Conservation (phyloP, 2,329 filamentous ascomycete genomes). For the Stromatinia cepivora region DNA sequence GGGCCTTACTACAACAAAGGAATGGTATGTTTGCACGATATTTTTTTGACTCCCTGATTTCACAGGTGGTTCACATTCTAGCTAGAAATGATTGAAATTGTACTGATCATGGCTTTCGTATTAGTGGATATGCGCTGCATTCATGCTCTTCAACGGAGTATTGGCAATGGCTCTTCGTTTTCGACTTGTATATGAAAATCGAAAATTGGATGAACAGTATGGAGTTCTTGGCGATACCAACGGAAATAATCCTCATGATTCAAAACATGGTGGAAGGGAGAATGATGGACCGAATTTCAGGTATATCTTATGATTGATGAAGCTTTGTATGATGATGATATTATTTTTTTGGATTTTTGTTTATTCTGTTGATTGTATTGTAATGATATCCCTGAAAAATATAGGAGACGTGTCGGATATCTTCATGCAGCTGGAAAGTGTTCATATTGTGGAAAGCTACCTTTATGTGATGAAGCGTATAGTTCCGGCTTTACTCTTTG, state of each 20-base stretch:
- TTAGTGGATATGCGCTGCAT: slow-evolving; percentile 56
- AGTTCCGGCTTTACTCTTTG: no score
- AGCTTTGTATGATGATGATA: background rate
- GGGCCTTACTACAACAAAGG: slow-evolving; percentile 54
- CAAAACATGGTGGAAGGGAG: background rate
- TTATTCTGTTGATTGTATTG: background rate
- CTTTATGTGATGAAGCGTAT: no score
- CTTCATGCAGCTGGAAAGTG: no score
- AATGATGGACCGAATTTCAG: slow-evolving; percentile 16
- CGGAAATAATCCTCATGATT: background rate
- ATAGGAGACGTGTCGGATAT: no score
- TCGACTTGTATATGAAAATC: slow-evolving; percentile 62
- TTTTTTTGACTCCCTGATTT: background rate
- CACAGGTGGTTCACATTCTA: background rate
- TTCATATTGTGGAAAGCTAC: no score
- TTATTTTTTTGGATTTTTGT: background rate
- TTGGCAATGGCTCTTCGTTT: slow-evolving; percentile 55
- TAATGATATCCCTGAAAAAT: no score
- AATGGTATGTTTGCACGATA: slow-evolving; percentile 36
- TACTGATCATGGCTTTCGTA: background rate
- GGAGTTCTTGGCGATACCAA: slow-evolving; percentile 23
- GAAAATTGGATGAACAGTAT: slow-evolving; percentile 53
- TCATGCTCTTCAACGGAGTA: slow-evolving; percentile 60
- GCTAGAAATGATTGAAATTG: background rate
- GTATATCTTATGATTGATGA: slow-evolving; percentile 11